These are phyloP conservation scores for Heterobasidion annosum DNA, from an alignment of 1,284 basidiomycete species.

Conservation along the genomic window DNA sequence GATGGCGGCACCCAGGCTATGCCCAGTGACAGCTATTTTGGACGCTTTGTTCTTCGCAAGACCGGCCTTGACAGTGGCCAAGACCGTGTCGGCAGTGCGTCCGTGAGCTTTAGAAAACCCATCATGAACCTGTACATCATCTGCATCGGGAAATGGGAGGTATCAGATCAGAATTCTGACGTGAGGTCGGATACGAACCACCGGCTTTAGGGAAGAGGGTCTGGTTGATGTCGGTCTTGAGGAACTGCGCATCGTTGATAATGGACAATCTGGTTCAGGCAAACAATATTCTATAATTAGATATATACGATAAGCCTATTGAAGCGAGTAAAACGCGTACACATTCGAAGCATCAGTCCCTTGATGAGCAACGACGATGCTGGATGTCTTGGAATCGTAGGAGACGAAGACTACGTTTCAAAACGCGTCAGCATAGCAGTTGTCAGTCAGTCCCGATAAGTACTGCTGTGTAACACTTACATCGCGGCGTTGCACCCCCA, in stretches of 20 bases:
- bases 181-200: constrained; percentile 13
- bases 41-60: constrained; percentile 24
- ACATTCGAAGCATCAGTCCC: constrained; percentile 31
- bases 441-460: background rate
- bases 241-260: constrained; percentile 31
- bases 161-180: constrained; percentile 7
- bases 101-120: constrained; percentile 38
- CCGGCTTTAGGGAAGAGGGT: constrained; percentile 28
- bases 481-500: constrained; percentile 23
- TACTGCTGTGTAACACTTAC: constrained; percentile 14
- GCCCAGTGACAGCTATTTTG: constrained; percentile 32
- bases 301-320: background rate
- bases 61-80: constrained; percentile 27
- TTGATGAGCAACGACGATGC: constrained; percentile 38
- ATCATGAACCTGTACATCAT: constrained; percentile 26
- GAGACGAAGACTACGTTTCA: constrained; percentile 28
- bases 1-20: constrained; percentile 33
- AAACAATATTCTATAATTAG: background rate
- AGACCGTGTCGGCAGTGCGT: constrained; percentile 30
- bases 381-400: constrained; percentile 25
- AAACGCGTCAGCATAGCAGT: background rate
- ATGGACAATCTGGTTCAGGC: constrained; percentile 28
- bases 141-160: constrained; percentile 7
- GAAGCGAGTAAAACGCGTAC: constrained; percentile 11
- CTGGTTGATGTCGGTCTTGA: constrained; percentile 24